phyloP scores from a whole-genome alignment of 2,329 filamentous ascomycete genomes.

The Ascochyta lentis region DNA sequence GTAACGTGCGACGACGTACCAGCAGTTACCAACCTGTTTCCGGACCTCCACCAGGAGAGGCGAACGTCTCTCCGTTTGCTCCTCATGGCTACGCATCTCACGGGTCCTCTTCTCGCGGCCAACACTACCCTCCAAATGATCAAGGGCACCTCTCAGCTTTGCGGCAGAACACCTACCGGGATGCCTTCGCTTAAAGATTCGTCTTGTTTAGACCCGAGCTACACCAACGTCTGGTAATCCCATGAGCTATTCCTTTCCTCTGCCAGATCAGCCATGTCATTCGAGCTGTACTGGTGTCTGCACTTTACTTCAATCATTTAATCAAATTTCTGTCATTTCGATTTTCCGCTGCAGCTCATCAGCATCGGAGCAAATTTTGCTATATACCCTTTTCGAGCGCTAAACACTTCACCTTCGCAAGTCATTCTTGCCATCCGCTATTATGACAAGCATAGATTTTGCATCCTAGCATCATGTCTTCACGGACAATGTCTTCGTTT shows the following conservation, averaged over 20 bases:
- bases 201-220: not conserved
- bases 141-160: constrained; percentile 13
- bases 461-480: constrained; percentile 5
- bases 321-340: not conserved
- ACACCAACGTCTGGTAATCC: not conserved
- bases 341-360: not conserved
- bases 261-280: not conserved
- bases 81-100: constrained; percentile 25
- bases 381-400: constrained; percentile 17
- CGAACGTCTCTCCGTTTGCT: constrained; percentile 27
- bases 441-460: not conserved
- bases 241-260: not conserved
- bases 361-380: constrained; percentile 1
- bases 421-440: not conserved
- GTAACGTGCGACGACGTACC: constrained; percentile 48
- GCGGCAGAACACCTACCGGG: constrained; percentile 19
- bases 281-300: not conserved
- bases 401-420: not conserved
- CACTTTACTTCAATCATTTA: not conserved
- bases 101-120: not conserved
- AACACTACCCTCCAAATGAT: constrained; percentile 19
- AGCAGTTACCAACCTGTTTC: constrained; percentile 44
- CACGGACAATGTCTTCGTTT: not conserved
- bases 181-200: constrained; percentile 20
- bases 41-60: constrained; percentile 31